Evolutionary conservation across 768 basidiomycete genomes (phyloP).

Genomic region (Rossbeevera mucosa): DNA sequence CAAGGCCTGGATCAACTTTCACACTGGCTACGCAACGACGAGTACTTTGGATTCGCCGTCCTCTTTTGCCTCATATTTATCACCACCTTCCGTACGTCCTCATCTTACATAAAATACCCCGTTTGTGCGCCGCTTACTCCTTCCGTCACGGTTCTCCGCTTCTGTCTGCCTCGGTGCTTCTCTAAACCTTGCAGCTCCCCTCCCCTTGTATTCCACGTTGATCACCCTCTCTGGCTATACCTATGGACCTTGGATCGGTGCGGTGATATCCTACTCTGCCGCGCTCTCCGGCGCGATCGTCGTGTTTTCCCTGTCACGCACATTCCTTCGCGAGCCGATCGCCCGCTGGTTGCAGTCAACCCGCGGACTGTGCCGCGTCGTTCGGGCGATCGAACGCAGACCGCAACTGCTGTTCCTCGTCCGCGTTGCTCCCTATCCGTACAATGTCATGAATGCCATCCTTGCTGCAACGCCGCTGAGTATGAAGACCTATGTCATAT

Average conservation of each 20-base stretch:
- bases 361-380: constrained; percentile 69
- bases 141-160: constrained; percentile 2
- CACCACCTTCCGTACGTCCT: constrained; percentile 76
- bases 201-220: constrained; percentile 90
- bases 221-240: constrained; percentile 91
- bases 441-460: constrained; percentile 94
- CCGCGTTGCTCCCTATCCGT: constrained; percentile 86
- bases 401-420: constrained; percentile 89
- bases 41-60: constrained; percentile 68
- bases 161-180: constrained; percentile 8
- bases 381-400: constrained; percentile 82
- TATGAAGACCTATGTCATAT: constrained; percentile 69
- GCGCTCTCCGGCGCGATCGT: constrained; percentile 79
- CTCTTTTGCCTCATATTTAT: constrained; percentile 81
- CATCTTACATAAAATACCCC: constrained; percentile 1
- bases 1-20: constrained; percentile 81
- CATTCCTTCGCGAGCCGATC: constrained; percentile 67
- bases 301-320: constrained; percentile 78
- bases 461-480: constrained; percentile 82
- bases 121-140: constrained; percentile 8
- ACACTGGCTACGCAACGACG: constrained; percentile 68
- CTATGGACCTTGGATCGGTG: constrained; percentile 79
- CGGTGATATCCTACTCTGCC: constrained; percentile 81
- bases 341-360: constrained; percentile 68
- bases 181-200: constrained; percentile 53